A percentile compares a stretch with the other conserved stretches of the same genome.
These are phyloP conservation scores for Lagenidium sp. DNA, from an alignment of 352 stramenopile genomes.

Conservation along the genomic window DNA sequence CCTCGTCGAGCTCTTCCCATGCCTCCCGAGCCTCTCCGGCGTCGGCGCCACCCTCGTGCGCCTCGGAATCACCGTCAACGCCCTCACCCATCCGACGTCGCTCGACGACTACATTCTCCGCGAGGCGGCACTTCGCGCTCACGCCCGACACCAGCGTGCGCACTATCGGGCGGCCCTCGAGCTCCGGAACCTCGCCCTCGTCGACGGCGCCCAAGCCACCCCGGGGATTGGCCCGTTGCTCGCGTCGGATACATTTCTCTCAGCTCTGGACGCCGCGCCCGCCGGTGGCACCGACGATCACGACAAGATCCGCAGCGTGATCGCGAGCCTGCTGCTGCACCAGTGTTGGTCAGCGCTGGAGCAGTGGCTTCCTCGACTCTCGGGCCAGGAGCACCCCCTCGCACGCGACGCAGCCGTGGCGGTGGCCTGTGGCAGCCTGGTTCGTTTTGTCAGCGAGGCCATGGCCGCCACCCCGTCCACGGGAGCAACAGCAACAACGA, in stretches of 20 bases:
- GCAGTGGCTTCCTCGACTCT: no score
- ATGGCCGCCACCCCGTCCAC: slow-evolving; percentile 29
- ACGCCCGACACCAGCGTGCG: slow-evolving; percentile 22
- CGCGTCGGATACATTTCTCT: no score
- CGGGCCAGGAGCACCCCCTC: no score
- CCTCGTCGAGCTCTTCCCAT: neutral
- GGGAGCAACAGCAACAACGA: slow-evolving; percentile 1
- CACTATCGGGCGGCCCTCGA: slow-evolving; percentile 42
- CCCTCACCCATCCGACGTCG: no score
- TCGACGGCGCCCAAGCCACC: slow-evolving; percentile 25
- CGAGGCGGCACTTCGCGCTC: slow-evolving; percentile 3
- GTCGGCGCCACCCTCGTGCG: neutral
- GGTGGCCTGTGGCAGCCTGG: no score
- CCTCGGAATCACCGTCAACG: neutral
- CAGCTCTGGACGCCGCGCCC: no score
- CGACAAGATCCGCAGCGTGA: slow-evolving; percentile 17
- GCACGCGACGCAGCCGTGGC: no score
- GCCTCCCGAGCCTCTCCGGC: slow-evolving; percentile 2
- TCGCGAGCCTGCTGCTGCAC: slow-evolving; percentile 43
- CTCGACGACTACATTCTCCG: neutral
- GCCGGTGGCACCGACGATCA: no score
- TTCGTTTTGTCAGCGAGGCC: slow-evolving; percentile 42
- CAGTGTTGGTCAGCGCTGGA: slow-evolving; percentile 43
- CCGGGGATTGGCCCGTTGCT: no score
- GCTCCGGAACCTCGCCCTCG: slow-evolving; percentile 30